Conservation (phyloP, 176 grass and related monocot genomes). For the Raddia distichophylla region DNA sequence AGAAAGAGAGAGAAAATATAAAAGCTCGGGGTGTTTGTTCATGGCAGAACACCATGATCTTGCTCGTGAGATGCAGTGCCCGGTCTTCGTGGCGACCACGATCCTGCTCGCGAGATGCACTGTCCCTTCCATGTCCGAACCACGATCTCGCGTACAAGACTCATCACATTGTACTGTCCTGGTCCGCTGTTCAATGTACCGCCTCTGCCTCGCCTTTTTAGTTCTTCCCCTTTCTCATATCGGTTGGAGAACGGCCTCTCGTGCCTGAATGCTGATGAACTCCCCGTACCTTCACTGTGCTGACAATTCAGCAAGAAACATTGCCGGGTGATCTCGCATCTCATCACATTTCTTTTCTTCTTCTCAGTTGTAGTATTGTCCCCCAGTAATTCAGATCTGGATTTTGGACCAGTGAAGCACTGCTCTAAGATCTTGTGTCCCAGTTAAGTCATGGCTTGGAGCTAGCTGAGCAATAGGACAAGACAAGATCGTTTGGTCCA, state of each 20-base stretch:
- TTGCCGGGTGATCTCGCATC: slow-evolving; percentile 1
- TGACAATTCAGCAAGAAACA: not conserved
- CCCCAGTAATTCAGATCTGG: not conserved
- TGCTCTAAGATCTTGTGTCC: slow-evolving; percentile 21
- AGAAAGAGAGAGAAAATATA: not conserved
- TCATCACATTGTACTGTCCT: slow-evolving; percentile 13
- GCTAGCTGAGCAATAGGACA: slow-evolving; percentile 18
- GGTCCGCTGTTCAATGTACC: not conserved
- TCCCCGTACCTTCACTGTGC: not conserved
- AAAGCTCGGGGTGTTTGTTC: not conserved
- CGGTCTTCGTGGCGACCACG: slow-evolving; percentile 30
- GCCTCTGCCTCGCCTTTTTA: not conserved
- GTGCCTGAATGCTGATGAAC: not conserved
- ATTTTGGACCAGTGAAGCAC: slow-evolving; percentile 21
- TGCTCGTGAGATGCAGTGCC: not conserved
- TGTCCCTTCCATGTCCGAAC: slow-evolving; percentile 16
- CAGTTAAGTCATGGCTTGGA: slow-evolving; percentile 26
- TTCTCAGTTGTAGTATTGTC: not conserved
- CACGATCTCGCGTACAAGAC: slow-evolving; percentile 25
- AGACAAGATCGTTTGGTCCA: slow-evolving; percentile 25
- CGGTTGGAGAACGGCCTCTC: slow-evolving; percentile 4
- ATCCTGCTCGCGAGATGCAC: not conserved
- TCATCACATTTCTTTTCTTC: not conserved
- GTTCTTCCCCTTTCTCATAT: slow-evolving; percentile 5
- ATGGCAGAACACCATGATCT: slow-evolving; percentile 29